Evolutionary conservation across 441 rosid genomes (phyloP).

Genomic region (Erodium chrysanthum): DNA sequence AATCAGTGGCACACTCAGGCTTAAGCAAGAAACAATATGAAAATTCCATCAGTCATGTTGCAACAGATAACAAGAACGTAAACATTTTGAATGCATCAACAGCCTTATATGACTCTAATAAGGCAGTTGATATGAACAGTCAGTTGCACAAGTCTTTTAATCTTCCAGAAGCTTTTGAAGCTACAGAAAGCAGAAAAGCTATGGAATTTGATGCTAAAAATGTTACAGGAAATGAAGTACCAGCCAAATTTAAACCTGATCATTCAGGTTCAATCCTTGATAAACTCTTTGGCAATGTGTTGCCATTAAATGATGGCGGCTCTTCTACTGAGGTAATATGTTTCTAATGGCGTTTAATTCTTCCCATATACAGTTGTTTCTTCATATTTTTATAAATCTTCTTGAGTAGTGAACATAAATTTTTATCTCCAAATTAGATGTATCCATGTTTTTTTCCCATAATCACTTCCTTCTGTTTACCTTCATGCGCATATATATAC

Average conservation of each 20-base stretch:
- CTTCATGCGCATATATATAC: background rate
- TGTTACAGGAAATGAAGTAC: slow-evolving; percentile 27
- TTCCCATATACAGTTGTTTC: background rate
- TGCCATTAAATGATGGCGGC: slow-evolving; percentile 40
- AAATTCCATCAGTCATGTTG: slow-evolving; percentile 23
- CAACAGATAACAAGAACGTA: slow-evolving; percentile 25
- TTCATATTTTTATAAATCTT: background rate
- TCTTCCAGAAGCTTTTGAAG: slow-evolving; percentile 33
- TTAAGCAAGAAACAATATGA: slow-evolving; percentile 29
- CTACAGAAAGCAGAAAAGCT: slow-evolving; percentile 27
- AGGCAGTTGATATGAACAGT: slow-evolving; percentile 27
- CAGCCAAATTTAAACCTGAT: slow-evolving; percentile 30
- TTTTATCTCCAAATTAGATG: background rate
- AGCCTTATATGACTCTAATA: slow-evolving; percentile 31
- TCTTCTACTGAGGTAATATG: slow-evolving; percentile 52
- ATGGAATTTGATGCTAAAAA: slow-evolving; percentile 34
- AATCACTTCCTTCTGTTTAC: background rate
- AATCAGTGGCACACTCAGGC: slow-evolving; percentile 25
- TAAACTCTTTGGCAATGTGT: slow-evolving; percentile 57
- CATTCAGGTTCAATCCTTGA: slow-evolving; percentile 59
- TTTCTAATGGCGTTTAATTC: slow-evolving; percentile 6
- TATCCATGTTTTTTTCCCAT: background rate
- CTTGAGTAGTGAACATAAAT: background rate
- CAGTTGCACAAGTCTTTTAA: slow-evolving; percentile 29
- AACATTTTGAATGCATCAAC: slow-evolving; percentile 29